Conservation (phyloP, 306 rosid genomes). For the Cucurbita maxima region DNA sequence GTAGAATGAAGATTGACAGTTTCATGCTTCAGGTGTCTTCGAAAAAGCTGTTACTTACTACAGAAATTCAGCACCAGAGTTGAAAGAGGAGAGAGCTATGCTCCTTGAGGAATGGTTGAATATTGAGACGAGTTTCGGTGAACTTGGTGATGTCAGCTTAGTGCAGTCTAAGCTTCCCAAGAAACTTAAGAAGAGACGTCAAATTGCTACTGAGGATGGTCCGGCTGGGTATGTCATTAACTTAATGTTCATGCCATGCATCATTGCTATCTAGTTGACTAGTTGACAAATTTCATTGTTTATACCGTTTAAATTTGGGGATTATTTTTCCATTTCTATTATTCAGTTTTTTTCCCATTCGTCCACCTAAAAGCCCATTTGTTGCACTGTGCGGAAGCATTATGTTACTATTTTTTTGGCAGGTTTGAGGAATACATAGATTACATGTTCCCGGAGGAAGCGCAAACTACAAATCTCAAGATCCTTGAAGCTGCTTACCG, state of each 20-base stretch:
- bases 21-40: constrained; percentile 50
- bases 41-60: constrained; percentile 68
- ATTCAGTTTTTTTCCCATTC: not conserved
- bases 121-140: constrained; percentile 56
- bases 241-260: not conserved
- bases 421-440: constrained; percentile 76
- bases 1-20: not conserved
- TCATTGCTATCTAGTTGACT: not conserved
- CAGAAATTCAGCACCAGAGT: constrained; percentile 73
- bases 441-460: constrained; percentile 74
- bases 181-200: constrained; percentile 83
- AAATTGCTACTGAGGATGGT: constrained; percentile 55
- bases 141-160: constrained; percentile 58
- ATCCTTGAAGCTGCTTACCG: constrained; percentile 90
- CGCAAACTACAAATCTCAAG: constrained; percentile 76
- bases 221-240: constrained; percentile 50
- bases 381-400: not conserved
- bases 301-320: not conserved
- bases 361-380: not conserved
- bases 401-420: constrained; percentile 6
- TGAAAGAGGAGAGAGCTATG: constrained; percentile 92
- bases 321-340: not conserved
- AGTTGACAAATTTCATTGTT: not conserved
- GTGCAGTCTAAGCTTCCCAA: constrained; percentile 83
- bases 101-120: constrained; percentile 86